phyloP scores from a whole-genome alignment of 129 eudicot species.

The Mikania micrantha region DNA sequence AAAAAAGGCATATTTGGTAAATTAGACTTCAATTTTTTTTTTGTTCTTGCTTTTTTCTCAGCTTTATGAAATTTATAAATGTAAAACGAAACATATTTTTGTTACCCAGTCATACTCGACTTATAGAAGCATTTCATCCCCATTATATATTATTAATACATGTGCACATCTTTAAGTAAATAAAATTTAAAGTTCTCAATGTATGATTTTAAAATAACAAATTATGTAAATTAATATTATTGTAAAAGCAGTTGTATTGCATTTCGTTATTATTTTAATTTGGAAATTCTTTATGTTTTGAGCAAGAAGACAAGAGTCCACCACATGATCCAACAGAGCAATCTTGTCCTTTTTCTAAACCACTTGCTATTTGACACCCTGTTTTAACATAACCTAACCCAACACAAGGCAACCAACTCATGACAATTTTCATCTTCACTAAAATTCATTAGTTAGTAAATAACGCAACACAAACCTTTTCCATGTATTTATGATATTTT shows the following conservation, averaged over 20 bases:
- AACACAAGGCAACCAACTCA: neutral
- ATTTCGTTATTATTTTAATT: neutral
- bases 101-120: neutral
- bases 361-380: constrained; percentile 29
- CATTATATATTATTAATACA: neutral
- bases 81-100: neutral
- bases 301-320: constrained; percentile 22
- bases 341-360: constrained; percentile 26
- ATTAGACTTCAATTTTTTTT: neutral
- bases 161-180: neutral
- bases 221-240: neutral
- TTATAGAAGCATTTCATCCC: neutral
- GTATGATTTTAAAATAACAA: neutral
- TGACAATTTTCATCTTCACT: neutral
- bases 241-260: neutral
- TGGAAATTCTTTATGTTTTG: constrained; percentile 16
- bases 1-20: constrained; percentile 8
- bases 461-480: neutral
- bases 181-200: neutral
- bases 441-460: neutral
- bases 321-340: constrained; percentile 22
- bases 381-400: constrained; percentile 13
- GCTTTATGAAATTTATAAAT: neutral
- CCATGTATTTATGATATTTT: neutral
- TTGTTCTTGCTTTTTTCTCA: neutral